Conservation (phyloP, 2,329 filamentous ascomycete genomes). For the Rhinocladiella similis region DNA sequence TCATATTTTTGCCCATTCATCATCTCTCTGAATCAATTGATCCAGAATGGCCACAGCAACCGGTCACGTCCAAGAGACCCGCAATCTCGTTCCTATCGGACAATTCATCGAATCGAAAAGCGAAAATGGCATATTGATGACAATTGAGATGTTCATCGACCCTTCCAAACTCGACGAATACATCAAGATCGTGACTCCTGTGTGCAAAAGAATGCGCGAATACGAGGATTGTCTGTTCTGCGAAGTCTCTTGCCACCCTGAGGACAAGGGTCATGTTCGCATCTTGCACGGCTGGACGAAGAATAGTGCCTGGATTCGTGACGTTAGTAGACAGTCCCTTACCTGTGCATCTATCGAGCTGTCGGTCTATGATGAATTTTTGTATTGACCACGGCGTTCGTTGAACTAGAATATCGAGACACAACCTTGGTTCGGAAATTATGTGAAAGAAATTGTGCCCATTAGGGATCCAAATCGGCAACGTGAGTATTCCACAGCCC, state of each 20-base stretch:
- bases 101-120: constrained; percentile 10
- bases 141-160: constrained; percentile 16
- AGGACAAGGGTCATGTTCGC: constrained; percentile 11
- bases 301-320: constrained; percentile 13
- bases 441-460: constrained; percentile 8
- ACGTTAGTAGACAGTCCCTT: constrained; percentile 4
- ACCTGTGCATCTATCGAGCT: neutral
- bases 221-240: constrained; percentile 14
- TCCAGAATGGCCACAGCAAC: constrained; percentile 3
- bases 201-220: constrained; percentile 11
- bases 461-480: constrained; percentile 14
- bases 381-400: neutral
- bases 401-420: constrained; percentile 15
- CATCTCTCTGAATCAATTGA: neutral
- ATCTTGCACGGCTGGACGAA: constrained; percentile 18
- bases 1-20: neutral
- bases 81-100: constrained; percentile 11
- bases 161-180: constrained; percentile 12
- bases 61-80: constrained; percentile 2
- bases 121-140: constrained; percentile 9
- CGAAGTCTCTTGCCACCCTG: constrained; percentile 13
- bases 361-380: neutral
- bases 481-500: constrained; percentile 7
- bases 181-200: constrained; percentile 11
- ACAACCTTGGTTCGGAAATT: constrained; percentile 16